Evolutionary conservation across 2,329 filamentous ascomycete genomes (phyloP), one percentile per base, ranked within the genome.

Genomic region (Cucurbitaria berberidis): DNA sequence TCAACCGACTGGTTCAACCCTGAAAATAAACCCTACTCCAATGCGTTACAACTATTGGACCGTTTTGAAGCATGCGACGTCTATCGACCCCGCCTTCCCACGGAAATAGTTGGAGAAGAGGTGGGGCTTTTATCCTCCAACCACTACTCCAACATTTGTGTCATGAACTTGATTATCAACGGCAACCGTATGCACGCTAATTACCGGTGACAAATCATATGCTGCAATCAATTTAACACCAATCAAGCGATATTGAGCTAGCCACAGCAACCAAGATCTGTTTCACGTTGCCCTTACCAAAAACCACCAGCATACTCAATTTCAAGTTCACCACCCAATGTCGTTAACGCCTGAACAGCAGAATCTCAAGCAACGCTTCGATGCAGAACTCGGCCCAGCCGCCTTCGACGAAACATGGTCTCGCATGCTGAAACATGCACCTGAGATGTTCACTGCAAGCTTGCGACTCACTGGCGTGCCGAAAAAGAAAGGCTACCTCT

Each of bases 401-500:
- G 53, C 58, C 4, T 71, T 63, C 34, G 67, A 70, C 19, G 61
- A 66, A 40, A 56, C 59, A 47, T 74, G 70, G 70, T 51, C 58
- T 11, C 55, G 62, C 5, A 56, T 73, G 32, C 64, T 72, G 13
- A 55, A 46, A 4, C 59, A 70, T 39, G 62, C 58, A 10, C 70
- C 68, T 3, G 61, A 64, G 19, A 70, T 72, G 64, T 72, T 74
- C 53, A 53, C 64, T 11, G 66, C 70, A 2, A 60, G 51, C n/a
- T 24, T 71, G 2, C 60, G 64, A 22, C 55, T 73, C 10, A 63
- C 64, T 27, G 47, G 48, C 41, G 65, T 73, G 5, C 71, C 74
- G 3, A 63, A 67, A 27, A 53, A 60, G 29, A 71, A 72, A 43
- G 45, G 61, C 18, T 69, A 77, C 51, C 72, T 81, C 7, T 57